Evolutionary conservation across 2,329 filamentous ascomycete genomes (phyloP).

Genomic region (Arthroderma sp.): DNA sequence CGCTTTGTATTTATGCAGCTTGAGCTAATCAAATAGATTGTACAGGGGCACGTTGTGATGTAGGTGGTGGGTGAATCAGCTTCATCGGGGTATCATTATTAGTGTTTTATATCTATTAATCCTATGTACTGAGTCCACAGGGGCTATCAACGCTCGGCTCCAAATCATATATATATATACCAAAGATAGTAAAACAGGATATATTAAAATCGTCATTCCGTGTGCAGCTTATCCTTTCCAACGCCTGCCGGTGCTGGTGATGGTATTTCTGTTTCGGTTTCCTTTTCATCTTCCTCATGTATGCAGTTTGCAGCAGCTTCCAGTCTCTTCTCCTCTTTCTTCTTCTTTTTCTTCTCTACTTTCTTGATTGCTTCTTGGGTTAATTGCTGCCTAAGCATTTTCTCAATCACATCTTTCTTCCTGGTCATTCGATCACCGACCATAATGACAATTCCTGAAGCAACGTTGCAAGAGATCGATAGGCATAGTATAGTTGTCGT

Average conservation of each 20-base stretch:
- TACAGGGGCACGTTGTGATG: background rate
- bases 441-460: conserved; percentile 62
- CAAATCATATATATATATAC: background rate
- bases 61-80: too few relatives aligned
- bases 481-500: conserved; percentile 72
- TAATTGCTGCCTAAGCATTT: conserved; percentile 63
- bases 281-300: conserved; percentile 6
- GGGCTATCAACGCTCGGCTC: background rate
- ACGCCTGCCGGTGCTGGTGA: background rate
- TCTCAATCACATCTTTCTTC: conserved; percentile 75
- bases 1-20: background rate
- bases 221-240: background rate
- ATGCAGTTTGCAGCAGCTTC: conserved; percentile 3
- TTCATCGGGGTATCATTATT: background rate
- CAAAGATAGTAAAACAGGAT: background rate
- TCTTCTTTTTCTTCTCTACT: conserved; percentile 40
- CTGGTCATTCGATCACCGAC: conserved; percentile 64
- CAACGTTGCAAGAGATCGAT: conserved; percentile 66
- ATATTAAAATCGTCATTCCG: background rate
- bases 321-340: conserved; percentile 38
- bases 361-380: conserved; percentile 54
- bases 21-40: background rate
- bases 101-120: background rate
- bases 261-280: background rate
- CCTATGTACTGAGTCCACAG: background rate